Evolutionary conservation across 495 filamentous ascomycete species (phyloP), one percentile per base, ranked within the genome.

Genomic region (Aspergillus asperescens): DNA sequence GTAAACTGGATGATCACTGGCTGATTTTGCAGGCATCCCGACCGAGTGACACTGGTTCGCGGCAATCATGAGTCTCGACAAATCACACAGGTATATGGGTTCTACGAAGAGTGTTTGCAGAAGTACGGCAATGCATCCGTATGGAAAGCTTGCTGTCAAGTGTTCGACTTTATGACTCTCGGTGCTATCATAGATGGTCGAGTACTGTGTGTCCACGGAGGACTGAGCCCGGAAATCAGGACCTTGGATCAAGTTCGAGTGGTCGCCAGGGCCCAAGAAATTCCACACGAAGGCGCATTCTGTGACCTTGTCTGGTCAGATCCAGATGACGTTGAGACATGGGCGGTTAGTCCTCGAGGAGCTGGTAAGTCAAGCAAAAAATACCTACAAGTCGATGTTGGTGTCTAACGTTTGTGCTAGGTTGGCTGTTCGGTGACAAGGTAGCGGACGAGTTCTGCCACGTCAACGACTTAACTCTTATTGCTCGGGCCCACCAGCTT

Each of bases 391-490:
- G 4, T 7, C 7, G 1, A 22, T 22, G 4, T 5, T 9, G 3
- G 16, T 19, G n/a, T n/a, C 15, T 42, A 20, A 51, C 24, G 3
- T 3, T 0, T 1, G 1, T 35, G n/a, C 19, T 39, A 76, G 73
- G 93, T 8, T 98, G 93, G 93, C 75, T 98, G 5, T 98, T 98
- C 64, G 93, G 93, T 16, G 89, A 96, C 61, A 95, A 96, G 71
- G 91, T 98, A 5, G 88, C 90, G 3, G 91, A 86, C n/a, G 93
- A 97, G 74, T 98, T 98, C 75, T 97, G 96, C 69, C 92, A 97
- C 59, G 93, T 97, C 58, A 98, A 98, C 62, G 88, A 89, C 32
- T 77, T 98, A n/a, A 85, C 85, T 48, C 79, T 96, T 47, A 97
- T 98, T 65, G 94, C 93, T 3, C 83, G 93, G 46, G 93, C 93